phyloP scores from a whole-genome alignment of 768 basidiomycete species.

The Imleria badia region DNA sequence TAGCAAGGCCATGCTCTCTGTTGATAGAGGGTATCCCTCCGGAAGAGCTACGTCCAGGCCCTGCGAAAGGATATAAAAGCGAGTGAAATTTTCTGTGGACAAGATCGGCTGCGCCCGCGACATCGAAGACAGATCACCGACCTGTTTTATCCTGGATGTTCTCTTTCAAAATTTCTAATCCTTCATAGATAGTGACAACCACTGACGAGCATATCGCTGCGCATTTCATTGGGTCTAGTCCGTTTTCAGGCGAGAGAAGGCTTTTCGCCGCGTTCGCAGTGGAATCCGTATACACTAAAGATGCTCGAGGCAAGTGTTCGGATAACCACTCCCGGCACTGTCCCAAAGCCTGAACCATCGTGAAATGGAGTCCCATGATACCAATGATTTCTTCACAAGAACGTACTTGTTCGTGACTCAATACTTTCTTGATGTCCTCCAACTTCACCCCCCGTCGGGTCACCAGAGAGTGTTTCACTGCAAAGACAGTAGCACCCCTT shows the following conservation, averaged over 20 bases:
- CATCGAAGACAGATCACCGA: not conserved
- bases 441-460: constrained; percentile 57
- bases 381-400: not conserved
- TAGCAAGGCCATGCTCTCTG: constrained; percentile 36
- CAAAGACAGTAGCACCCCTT: constrained; percentile 56
- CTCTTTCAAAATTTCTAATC: constrained; percentile 58
- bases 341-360: constrained; percentile 59
- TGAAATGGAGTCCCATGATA: not conserved
- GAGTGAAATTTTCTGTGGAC: constrained; percentile 60
- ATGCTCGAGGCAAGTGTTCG: constrained; percentile 50
- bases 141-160: constrained; percentile 59
- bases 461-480: constrained; percentile 69
- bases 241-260: constrained; percentile 30
- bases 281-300: constrained; percentile 58
- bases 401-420: constrained; percentile 81
- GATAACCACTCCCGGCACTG: constrained; percentile 70
- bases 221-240: constrained; percentile 44
- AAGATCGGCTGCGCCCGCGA: not conserved
- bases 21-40: constrained; percentile 16
- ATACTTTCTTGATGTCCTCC: constrained; percentile 52
- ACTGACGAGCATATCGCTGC: constrained; percentile 77
- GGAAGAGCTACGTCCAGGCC: constrained; percentile 34
- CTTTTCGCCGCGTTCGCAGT: constrained; percentile 68
- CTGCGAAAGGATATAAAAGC: constrained; percentile 60
- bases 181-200: constrained; percentile 57